Percentiles rank a stretch among this genome's conserved stretches.
These are phyloP conservation scores for Echeveria elegans DNA, from an alignment of 164 flowering plant genomes.

Conservation along the genomic window DNA sequence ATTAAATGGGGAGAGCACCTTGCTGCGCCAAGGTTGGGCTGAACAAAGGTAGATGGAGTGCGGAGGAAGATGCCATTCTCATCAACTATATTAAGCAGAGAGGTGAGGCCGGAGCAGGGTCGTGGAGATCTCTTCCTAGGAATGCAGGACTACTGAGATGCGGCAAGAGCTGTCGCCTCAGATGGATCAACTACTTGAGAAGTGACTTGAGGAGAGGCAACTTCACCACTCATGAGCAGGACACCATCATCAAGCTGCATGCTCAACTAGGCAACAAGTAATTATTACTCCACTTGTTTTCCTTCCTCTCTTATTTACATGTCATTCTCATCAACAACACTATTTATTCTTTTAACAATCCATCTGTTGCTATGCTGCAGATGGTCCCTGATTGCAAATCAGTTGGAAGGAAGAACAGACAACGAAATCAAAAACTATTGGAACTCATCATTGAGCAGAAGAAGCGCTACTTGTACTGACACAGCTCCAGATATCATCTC, in stretches of 20 bases:
- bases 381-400: slow-evolving; percentile 80
- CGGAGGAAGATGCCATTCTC: slow-evolving; percentile 51
- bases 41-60: slow-evolving; percentile 59
- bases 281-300: too few relatives aligned
- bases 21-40: slow-evolving; percentile 68
- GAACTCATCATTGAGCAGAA: slow-evolving; percentile 77
- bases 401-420: slow-evolving; percentile 82
- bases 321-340: too few relatives aligned
- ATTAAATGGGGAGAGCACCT: slow-evolving; percentile 73
- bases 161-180: slow-evolving; percentile 88
- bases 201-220: slow-evolving; percentile 77
- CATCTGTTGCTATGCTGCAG: too few relatives aligned
- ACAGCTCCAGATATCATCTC: slow-evolving; percentile 11
- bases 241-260: slow-evolving; percentile 55
- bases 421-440: slow-evolving; percentile 87
- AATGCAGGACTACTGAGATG: slow-evolving; percentile 82
- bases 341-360: too few relatives aligned
- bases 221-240: slow-evolving; percentile 59
- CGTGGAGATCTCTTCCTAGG: slow-evolving; percentile 65
- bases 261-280: slow-evolving; percentile 63
- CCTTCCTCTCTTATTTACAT: too few relatives aligned
- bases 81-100: slow-evolving; percentile 40
- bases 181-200: slow-evolving; percentile 93
- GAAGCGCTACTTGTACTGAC: slow-evolving; percentile 41
- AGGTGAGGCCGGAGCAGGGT: slow-evolving; percentile 69